A percentile compares a stretch with the other conserved stretches of the same genome.
phyloP scores from a whole-genome alignment of 345 rosid genomes.

The Raphanus sativus region DNA sequence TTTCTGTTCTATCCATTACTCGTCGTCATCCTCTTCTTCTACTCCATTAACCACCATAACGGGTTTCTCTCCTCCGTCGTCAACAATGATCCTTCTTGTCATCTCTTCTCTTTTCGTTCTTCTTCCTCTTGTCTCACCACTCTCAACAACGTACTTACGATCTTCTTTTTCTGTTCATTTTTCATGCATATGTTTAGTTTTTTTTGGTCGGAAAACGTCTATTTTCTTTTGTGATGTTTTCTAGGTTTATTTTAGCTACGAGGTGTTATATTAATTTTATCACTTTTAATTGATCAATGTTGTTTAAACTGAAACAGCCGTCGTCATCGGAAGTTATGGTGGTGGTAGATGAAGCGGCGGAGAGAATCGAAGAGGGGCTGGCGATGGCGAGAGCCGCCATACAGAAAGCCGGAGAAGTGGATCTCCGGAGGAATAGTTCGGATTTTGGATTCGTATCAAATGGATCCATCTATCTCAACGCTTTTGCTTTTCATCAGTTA shows the following conservation, averaged over 20 bases:
- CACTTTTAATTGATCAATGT: not conserved
- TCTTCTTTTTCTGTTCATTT: not conserved
- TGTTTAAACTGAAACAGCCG: constrained; percentile 7
- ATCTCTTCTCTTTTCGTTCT: constrained; percentile 12
- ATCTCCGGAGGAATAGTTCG: constrained; percentile 29
- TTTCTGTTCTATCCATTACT: constrained; percentile 47
- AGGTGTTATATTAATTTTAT: not conserved
- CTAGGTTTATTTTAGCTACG: not conserved
- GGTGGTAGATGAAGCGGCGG: constrained; percentile 32
- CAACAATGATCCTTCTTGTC: constrained; percentile 30
- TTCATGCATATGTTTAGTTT: not conserved
- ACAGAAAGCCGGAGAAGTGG: constrained; percentile 41
- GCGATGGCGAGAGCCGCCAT: constrained; percentile 69
- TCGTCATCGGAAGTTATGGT: constrained; percentile 18
- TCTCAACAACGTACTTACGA: constrained; percentile 21
- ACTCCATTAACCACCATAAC: constrained; percentile 42
- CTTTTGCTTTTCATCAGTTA: constrained; percentile 70
- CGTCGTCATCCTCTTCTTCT: constrained; percentile 44
- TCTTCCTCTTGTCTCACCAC: constrained; percentile 15
- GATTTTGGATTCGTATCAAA: constrained; percentile 41
- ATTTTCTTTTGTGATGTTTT: not conserved
- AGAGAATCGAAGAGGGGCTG: constrained; percentile 56
- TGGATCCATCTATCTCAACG: constrained; percentile 58
- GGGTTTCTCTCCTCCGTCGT: constrained; percentile 16
- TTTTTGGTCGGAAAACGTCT: too few relatives aligned